These are phyloP conservation scores for Neurospora sp. DNA, from an alignment of 495 filamentous ascomycete genomes.

Conservation along the genomic window DNA sequence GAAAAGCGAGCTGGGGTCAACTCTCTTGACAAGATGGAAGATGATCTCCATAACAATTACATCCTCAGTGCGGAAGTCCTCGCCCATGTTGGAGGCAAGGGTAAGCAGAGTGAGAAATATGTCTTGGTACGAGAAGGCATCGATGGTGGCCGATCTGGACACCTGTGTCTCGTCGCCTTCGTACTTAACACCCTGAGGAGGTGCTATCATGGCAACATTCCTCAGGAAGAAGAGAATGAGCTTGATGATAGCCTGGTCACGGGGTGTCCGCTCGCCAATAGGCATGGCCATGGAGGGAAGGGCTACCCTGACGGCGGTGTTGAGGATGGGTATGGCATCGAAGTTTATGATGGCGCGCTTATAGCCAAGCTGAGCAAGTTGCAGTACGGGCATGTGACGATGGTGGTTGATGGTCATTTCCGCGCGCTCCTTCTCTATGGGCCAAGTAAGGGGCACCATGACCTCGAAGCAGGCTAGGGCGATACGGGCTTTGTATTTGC, in stretches of 20 bases:
- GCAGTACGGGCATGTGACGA: slow-evolving; percentile 77
- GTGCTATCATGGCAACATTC: slow-evolving; percentile 76
- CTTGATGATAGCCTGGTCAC: slow-evolving; percentile 91
- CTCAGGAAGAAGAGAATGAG: slow-evolving; percentile 79
- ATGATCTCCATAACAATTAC: slow-evolving; percentile 77
- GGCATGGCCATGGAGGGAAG: slow-evolving; percentile 79
- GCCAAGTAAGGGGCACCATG: slow-evolving; percentile 92
- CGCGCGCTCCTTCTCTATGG: slow-evolving; percentile 61
- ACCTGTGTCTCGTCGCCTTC: slow-evolving; percentile 77
- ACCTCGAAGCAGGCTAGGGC: slow-evolving; percentile 84
- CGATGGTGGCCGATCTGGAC: slow-evolving; percentile 75
- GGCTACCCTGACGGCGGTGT: slow-evolving; percentile 65
- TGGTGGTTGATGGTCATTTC: slow-evolving; percentile 90
- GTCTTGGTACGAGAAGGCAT: slow-evolving; percentile 82
- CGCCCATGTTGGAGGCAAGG: slow-evolving; percentile 79
- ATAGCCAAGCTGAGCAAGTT: slow-evolving; percentile 78
- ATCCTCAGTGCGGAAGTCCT: slow-evolving; percentile 85
- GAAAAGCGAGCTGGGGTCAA: slow-evolving; percentile 79
- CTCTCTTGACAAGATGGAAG: slow-evolving; percentile 84
- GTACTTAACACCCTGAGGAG: slow-evolving; percentile 44
- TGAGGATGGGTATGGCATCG: slow-evolving; percentile 63
- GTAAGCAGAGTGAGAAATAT: slow-evolving; percentile 76
- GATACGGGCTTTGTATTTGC: slow-evolving; percentile 58
- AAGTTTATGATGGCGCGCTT: slow-evolving; percentile 80
- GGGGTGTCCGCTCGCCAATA: slow-evolving; percentile 58